A percentile compares a stretch with the other conserved stretches of the same genome.
Evolutionary conservation across 805 yeast species (phyloP).

Genomic region (Starmera caribaea): DNA sequence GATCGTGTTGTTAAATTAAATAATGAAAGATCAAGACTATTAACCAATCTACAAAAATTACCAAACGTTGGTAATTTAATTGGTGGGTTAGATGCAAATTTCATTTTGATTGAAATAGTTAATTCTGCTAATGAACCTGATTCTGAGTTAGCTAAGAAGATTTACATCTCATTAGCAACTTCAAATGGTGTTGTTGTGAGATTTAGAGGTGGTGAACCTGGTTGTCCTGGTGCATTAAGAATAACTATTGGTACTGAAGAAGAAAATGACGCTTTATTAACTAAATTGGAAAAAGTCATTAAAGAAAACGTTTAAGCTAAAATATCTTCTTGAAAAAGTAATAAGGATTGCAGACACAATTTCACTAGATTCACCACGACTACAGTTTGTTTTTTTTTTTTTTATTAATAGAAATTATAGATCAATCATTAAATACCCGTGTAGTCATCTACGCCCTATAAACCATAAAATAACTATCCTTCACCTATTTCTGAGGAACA

Average conservation of each 20-base stretch:
- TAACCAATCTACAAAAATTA: constrained; percentile 43
- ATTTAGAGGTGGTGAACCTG: constrained; percentile 83
- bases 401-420: too few relatives aligned
- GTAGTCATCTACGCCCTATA: too few relatives aligned
- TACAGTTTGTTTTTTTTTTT: constrained; percentile 5
- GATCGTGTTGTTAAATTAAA: constrained; percentile 38
- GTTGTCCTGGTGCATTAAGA: constrained; percentile 83
- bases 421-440: too few relatives aligned
- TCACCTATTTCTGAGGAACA: constrained; percentile 1
- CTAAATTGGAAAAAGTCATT: constrained; percentile 32
- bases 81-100: constrained; percentile 85
- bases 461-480: too few relatives aligned
- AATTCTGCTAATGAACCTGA: constrained; percentile 55
- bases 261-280: constrained; percentile 56
- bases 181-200: constrained; percentile 75
- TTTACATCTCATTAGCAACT: constrained; percentile 65
- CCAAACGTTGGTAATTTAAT: constrained; percentile 62
- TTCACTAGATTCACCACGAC: too few relatives aligned
- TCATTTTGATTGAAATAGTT: constrained; percentile 64
- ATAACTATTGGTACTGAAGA: constrained; percentile 76
- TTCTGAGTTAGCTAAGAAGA: constrained; percentile 51
- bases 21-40: constrained; percentile 44
- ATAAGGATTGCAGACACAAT: neutral
- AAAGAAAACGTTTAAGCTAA: constrained; percentile 6
- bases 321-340: neutral